phyloP scores from a whole-genome alignment of 2,329 filamentous ascomycete species.

The Fusarium cyanostomum region DNA sequence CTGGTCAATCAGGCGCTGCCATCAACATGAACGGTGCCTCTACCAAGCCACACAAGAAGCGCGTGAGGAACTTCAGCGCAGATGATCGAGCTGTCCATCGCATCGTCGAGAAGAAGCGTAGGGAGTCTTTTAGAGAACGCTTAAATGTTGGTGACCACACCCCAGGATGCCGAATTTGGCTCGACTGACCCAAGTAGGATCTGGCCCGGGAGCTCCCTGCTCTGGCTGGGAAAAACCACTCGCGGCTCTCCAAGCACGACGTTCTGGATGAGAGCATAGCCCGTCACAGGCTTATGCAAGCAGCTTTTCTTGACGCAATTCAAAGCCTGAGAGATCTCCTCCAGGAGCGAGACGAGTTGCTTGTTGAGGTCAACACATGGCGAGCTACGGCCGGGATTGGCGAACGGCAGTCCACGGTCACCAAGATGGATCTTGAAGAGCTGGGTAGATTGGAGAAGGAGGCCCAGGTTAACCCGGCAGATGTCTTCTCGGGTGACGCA shows the following conservation, averaged over 20 bases:
- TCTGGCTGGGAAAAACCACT: slow-evolving; percentile 46
- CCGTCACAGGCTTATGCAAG: slow-evolving; percentile 42
- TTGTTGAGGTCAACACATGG: slow-evolving; percentile 42
- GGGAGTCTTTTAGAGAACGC: slow-evolving; percentile 53
- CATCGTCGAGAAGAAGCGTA: slow-evolving; percentile 52
- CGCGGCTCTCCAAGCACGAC: slow-evolving; percentile 52
- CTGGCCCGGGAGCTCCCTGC: slow-evolving; percentile 49
- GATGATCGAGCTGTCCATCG: slow-evolving; percentile 54
- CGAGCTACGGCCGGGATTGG: slow-evolving; percentile 13
- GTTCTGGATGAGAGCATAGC: slow-evolving; percentile 51
- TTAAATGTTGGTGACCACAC: slow-evolving; percentile 44
- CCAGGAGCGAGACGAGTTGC: slow-evolving; percentile 43
- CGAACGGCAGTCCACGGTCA: slow-evolving; percentile 4
- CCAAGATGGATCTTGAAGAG: neutral
- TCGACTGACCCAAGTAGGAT: slow-evolving; percentile 38
- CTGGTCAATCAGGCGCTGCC: slow-evolving; percentile 6
- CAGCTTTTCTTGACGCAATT: slow-evolving; percentile 25
- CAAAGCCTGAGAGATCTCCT: slow-evolving; percentile 28
- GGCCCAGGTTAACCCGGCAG: neutral
- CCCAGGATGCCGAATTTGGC: too few relatives aligned
- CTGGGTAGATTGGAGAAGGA: neutral
- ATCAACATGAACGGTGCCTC: neutral
- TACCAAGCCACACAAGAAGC: slow-evolving; percentile 42
- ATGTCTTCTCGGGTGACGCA: rapidly evolving
- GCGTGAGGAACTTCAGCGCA: slow-evolving; percentile 51